phyloP scores from a whole-genome alignment of 2,329 filamentous ascomycete species.

The Talaromyces sp. region DNA sequence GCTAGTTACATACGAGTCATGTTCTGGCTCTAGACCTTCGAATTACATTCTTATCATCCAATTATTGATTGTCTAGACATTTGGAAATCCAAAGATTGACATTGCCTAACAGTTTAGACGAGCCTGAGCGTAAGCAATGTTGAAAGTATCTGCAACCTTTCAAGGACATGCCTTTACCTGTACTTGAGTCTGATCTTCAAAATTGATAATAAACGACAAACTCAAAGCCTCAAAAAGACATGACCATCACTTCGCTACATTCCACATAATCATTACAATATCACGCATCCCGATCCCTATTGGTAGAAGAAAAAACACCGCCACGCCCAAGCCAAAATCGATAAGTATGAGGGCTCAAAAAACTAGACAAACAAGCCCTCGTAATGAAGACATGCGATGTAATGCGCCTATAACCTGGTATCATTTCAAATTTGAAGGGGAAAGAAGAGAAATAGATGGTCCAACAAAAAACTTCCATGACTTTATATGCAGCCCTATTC shows the following conservation, averaged over 20 bases:
- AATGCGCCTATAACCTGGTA: slow-evolving; percentile 18
- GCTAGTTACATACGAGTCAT: background rate
- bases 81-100: background rate
- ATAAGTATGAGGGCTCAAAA: slow-evolving; percentile 6
- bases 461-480: background rate
- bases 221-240: background rate
- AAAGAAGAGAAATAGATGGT: slow-evolving; percentile 10
- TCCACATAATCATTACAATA: slow-evolving; percentile 14
- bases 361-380: background rate
- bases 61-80: background rate
- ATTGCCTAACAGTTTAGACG: background rate
- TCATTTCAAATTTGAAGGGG: slow-evolving; percentile 14
- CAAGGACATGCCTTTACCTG: background rate
- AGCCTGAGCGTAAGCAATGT: background rate
- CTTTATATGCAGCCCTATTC: slow-evolving; percentile 6
- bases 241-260: slow-evolving; percentile 11
- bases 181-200: background rate
- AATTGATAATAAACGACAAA: background rate
- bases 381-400: slow-evolving; percentile 7
- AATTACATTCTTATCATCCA: background rate
- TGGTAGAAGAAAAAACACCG: background rate
- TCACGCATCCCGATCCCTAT: background rate
- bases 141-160: background rate
- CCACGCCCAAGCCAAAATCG: slow-evolving; percentile 1
- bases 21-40: background rate